Percentiles rank a stretch among this genome's conserved stretches.
Evolutionary conservation across 441 rosid genomes (phyloP).

Genomic region (Monsonia emarginata): DNA sequence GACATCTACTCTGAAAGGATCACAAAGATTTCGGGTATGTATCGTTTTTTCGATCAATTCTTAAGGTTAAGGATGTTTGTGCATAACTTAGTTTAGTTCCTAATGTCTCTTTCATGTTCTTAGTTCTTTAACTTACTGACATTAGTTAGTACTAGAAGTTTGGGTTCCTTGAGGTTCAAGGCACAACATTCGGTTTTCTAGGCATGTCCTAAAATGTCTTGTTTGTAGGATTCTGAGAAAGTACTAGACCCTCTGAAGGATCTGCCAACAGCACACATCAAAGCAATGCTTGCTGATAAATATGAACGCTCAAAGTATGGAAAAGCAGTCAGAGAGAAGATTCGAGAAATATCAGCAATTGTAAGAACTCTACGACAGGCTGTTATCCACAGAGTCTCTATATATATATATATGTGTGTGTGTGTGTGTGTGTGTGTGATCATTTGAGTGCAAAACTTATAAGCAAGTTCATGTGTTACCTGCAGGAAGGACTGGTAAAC

Average conservation of each 20-base stretch:
- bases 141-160: no score
- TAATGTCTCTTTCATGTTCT: no score
- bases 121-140: no score
- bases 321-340: conserved; percentile 37
- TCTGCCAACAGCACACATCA: conserved; percentile 75
- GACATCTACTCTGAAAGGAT: conserved; percentile 74
- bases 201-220: not conserved
- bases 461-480: conserved; percentile 1
- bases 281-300: conserved; percentile 57
- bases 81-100: not conserved
- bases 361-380: conserved; percentile 33
- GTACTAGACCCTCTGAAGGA: conserved; percentile 66
- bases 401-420: not conserved
- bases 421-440: not conserved
- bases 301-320: conserved; percentile 54
- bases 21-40: conserved; percentile 56
- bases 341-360: conserved; percentile 44
- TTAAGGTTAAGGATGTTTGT: not conserved
- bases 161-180: not conserved
- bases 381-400: not conserved
- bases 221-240: conserved; percentile 50
- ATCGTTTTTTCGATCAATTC: not conserved
- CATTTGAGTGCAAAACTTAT: not conserved
- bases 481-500: conserved; percentile 35
- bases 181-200: no score